Evolutionary conservation across 139 green algal species (phyloP).

Genomic region (Haematococcus lacustris): DNA sequence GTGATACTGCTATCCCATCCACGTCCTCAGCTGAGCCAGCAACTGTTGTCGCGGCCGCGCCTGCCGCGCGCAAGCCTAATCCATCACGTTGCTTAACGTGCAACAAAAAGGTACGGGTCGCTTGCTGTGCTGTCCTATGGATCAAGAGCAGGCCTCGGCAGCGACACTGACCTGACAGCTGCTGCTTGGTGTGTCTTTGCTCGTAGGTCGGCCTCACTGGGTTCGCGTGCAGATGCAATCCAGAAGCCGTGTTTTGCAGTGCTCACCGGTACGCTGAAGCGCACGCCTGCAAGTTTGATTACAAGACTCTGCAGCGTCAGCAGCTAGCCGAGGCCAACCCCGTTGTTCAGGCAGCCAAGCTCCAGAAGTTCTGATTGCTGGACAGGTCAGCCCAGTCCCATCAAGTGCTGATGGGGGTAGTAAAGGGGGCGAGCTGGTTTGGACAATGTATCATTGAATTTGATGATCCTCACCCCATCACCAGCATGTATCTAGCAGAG

Average conservation of each 20-base stretch:
- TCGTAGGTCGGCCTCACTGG: slow-evolving; percentile 72
- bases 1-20: no score
- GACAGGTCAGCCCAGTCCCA: no score
- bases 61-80: slow-evolving; percentile 10
- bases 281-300: slow-evolving; percentile 81
- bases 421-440: no score
- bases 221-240: slow-evolving; percentile 82
- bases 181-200: neutral
- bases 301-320: slow-evolving; percentile 57
- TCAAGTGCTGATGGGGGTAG: no score
- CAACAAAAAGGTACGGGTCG: slow-evolving; percentile 39
- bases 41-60: neutral
- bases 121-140: neutral
- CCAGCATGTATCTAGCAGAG: no score
- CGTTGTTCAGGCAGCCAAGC: slow-evolving; percentile 47
- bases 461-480: no score
- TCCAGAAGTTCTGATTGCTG: slow-evolving; percentile 42
- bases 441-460: no score
- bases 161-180: neutral
- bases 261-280: slow-evolving; percentile 76
- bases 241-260: slow-evolving; percentile 61
- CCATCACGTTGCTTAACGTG: slow-evolving; percentile 38
- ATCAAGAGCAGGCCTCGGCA: neutral
- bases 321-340: slow-evolving; percentile 59
- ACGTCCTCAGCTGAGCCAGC: no score